phyloP scores from a whole-genome alignment of 306 rosid species.

The Rosa rugosa region DNA sequence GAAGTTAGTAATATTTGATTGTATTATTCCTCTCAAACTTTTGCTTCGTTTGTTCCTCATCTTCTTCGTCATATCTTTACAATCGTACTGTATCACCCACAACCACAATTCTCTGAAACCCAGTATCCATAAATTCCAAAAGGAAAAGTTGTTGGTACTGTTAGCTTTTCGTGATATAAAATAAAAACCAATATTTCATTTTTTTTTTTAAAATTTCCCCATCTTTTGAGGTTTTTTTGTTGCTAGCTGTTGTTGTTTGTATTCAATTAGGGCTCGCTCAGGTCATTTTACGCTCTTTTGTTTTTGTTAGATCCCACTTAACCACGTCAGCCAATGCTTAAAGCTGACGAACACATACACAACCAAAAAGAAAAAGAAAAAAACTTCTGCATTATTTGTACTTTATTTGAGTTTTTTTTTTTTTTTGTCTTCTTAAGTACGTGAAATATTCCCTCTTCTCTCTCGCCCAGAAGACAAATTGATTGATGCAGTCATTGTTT shows the following conservation, averaged over 20 bases:
- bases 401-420: neutral
- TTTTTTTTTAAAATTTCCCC: neutral
- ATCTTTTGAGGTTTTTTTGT: neutral
- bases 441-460: neutral
- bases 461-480: neutral
- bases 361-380: neutral
- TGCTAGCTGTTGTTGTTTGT: slow-evolving; percentile 15
- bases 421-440: neutral
- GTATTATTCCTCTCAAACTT: neutral
- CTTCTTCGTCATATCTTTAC: neutral
- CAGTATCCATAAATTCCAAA: slow-evolving; percentile 31
- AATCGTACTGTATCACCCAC: neutral
- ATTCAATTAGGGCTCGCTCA: slow-evolving; percentile 50
- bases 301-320: neutral
- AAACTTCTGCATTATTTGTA: neutral
- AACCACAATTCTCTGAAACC: slow-evolving; percentile 7
- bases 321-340: neutral
- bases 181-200: neutral
- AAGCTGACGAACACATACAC: slow-evolving; percentile 1
- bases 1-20: neutral
- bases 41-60: neutral
- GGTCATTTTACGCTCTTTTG: neutral
- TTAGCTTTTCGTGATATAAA: slow-evolving; percentile 5
- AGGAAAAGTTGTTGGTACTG: slow-evolving; percentile 11
- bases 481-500: slow-evolving; percentile 50